These are phyloP conservation scores for Bonia amplexicaulis DNA, from an alignment of 176 grass and related monocot species.

Conservation along the genomic window DNA sequence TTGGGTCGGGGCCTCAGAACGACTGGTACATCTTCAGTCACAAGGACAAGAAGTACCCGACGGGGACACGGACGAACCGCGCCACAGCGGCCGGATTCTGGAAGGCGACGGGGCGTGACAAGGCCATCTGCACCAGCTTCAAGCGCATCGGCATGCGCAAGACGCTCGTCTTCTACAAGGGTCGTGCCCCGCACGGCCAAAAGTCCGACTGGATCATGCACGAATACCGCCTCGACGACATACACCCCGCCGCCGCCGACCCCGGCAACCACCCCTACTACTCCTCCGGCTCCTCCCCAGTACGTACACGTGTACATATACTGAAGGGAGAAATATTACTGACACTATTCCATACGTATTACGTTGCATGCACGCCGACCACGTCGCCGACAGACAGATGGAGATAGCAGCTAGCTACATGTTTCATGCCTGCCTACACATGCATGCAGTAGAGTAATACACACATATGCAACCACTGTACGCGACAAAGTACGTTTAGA, in stretches of 20 bases:
- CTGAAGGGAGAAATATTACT: too few species aligned
- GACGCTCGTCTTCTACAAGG: conserved; percentile 91
- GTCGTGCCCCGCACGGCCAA: conserved; percentile 73
- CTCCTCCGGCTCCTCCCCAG: conserved; percentile 23
- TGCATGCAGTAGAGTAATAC: not conserved
- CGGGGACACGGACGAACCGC: conserved; percentile 81
- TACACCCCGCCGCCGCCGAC: not conserved
- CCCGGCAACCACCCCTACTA: not conserved
- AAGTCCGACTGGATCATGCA: conserved; percentile 98
- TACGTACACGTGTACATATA: conserved; percentile 21
- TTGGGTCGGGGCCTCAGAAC: conserved; percentile 72
- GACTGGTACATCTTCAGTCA: conserved; percentile 97
- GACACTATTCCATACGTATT: not conserved
- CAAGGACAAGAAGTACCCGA: conserved; percentile 96
- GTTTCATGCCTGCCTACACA: not conserved
- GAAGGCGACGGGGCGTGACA: conserved; percentile 93
- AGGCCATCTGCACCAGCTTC: conserved; percentile 55
- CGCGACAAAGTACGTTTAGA: not conserved
- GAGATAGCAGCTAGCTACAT: not conserved
- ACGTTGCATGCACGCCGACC: not conserved
- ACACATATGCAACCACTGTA: not conserved
- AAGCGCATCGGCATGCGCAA: conserved; percentile 83
- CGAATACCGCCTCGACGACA: conserved; percentile 78
- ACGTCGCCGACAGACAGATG: not conserved
- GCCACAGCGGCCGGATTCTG: conserved; percentile 78